Conservation (phyloP, 2,329 filamentous ascomycete genomes). For the Fusarium mundagurra region DNA sequence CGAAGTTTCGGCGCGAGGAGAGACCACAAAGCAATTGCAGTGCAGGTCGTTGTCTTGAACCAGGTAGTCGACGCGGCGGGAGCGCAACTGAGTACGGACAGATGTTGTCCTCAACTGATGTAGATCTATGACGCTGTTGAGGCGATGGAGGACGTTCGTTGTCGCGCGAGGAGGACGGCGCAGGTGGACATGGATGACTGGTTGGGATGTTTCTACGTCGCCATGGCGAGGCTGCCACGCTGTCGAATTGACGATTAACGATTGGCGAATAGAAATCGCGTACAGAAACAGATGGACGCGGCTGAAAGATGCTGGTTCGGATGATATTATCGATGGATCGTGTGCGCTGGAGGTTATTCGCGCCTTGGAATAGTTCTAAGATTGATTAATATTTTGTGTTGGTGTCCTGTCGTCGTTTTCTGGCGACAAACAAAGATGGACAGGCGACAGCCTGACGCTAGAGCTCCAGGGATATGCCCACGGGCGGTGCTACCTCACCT, state of each 20-base stretch:
- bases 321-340: constrained; percentile 10
- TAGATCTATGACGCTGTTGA: not conserved
- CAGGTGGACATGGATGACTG: constrained; percentile 45
- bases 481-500: constrained; percentile 8
- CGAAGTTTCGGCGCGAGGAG: constrained; percentile 26
- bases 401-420: constrained; percentile 39
- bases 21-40: constrained; percentile 36
- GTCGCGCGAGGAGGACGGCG: constrained; percentile 42
- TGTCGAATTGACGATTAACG: constrained; percentile 39
- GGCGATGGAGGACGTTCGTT: constrained; percentile 34
- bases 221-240: constrained; percentile 45
- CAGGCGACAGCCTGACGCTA: constrained; percentile 38
- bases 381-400: constrained; percentile 29
- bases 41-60: constrained; percentile 29
- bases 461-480: constrained; percentile 31
- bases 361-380: constrained; percentile 27
- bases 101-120: constrained; percentile 7
- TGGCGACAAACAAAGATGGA: constrained; percentile 38
- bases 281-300: not conserved
- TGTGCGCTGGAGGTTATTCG: constrained; percentile 25
- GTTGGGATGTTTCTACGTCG: constrained; percentile 40
- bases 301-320: constrained; percentile 1
- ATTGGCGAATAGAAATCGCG: constrained; percentile 30
- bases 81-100: constrained; percentile 4
- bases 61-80: constrained; percentile 37